These are phyloP conservation scores for Phytophthora pisi DNA, from an alignment of 352 stramenopile species.

Conservation along the genomic window DNA sequence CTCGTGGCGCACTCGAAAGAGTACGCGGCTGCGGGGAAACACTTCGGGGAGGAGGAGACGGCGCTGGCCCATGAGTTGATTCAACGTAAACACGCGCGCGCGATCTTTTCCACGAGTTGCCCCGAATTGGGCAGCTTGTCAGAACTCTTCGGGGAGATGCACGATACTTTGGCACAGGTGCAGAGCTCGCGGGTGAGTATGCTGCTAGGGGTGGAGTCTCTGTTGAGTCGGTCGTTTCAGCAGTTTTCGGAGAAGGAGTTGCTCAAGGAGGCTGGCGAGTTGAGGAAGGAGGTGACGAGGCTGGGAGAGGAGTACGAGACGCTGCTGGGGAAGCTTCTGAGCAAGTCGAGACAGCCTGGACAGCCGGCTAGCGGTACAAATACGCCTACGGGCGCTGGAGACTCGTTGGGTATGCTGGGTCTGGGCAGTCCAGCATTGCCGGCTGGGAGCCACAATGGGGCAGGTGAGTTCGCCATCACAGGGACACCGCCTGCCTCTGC, in stretches of 20 bases:
- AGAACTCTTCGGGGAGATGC: slow-evolving; percentile 82
- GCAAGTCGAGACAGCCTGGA: slow-evolving; percentile 58
- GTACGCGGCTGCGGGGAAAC: slow-evolving; percentile 66
- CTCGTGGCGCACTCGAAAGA: slow-evolving; percentile 77
- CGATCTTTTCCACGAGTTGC: slow-evolving; percentile 88
- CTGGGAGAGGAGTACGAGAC: slow-evolving; percentile 85
- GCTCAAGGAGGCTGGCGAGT: slow-evolving; percentile 66
- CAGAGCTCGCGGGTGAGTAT: slow-evolving; percentile 87
- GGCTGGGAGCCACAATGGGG: slow-evolving; percentile 15
- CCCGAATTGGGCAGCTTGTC: slow-evolving; percentile 72
- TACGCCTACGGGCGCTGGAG: slow-evolving; percentile 32
- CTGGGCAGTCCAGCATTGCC: slow-evolving; percentile 34
- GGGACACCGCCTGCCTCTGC: slow-evolving; percentile 28
- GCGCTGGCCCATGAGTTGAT: slow-evolving; percentile 75
- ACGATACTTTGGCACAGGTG: slow-evolving; percentile 81
- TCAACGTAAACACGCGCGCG: slow-evolving; percentile 76
- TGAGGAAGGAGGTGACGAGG: slow-evolving; percentile 68
- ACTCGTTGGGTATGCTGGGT: slow-evolving; percentile 25
- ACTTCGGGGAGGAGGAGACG: slow-evolving; percentile 75
- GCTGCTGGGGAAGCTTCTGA: slow-evolving; percentile 78
- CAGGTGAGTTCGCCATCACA: slow-evolving; percentile 18
- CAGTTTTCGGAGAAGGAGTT: slow-evolving; percentile 78
- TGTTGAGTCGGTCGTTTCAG: slow-evolving; percentile 70
- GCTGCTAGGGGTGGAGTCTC: slow-evolving; percentile 77
- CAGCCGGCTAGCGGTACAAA: slow-evolving; percentile 23